Evolutionary conservation across 345 rosid species (phyloP).

Genomic region (Gossypium bickii): DNA sequence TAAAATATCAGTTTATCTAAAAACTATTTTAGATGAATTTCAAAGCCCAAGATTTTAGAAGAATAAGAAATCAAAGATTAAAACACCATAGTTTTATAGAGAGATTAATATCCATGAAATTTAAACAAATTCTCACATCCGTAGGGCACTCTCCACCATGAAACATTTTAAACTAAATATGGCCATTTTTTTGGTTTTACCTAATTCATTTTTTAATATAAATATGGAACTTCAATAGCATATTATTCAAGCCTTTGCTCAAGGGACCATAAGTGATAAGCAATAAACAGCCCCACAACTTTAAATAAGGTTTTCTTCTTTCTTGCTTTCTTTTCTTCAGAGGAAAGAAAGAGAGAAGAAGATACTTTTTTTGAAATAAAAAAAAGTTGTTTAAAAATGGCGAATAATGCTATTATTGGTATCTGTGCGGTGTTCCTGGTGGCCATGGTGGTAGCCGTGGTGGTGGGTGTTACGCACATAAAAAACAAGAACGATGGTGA

Average conservation of each 20-base stretch:
- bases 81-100: too few species aligned
- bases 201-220: not conserved
- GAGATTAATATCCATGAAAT: too few species aligned
- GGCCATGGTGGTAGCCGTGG: conserved; percentile 58
- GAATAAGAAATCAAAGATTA: too few species aligned
- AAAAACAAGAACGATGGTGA: not conserved
- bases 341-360: not conserved
- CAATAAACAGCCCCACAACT: conserved; percentile 19
- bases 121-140: not conserved
- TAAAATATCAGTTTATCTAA: too few species aligned
- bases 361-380: not conserved
- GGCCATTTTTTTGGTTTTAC: not conserved
- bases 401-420: conserved; percentile 42
- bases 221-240: not conserved
- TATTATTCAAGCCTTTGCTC: conserved; percentile 14
- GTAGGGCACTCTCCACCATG: not conserved
- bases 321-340: not conserved
- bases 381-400: conserved; percentile 7
- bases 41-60: too few species aligned
- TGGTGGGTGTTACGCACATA: conserved; percentile 16
- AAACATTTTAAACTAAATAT: not conserved
- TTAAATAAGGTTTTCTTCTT: not conserved
- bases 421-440: conserved; percentile 49
- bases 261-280: conserved; percentile 16
- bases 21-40: too few species aligned